Base-by-base conservation (phyloP, 2,329 filamentous ascomycete species). In the Colletotrichum camelliae region DNA sequence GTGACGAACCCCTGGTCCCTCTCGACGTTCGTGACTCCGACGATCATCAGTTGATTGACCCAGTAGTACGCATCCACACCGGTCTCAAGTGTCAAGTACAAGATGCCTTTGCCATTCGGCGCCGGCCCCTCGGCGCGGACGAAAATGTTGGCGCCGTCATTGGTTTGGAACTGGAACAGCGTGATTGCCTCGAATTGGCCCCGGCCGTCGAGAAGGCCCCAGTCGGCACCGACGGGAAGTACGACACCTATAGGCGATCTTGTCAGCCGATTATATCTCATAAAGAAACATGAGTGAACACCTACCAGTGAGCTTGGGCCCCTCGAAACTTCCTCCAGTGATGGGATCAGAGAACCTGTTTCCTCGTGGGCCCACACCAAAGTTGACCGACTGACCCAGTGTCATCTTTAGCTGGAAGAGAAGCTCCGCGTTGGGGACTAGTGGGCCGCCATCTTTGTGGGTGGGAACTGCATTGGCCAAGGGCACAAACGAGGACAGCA, bases 191-290 rank as follows among this genome's bases (percentile, higher is more conserved):
- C 21, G 48, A 74, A 71, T 2, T 60, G 52, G 7, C 67, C 67
- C 7, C 29, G 62, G 27, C 16, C 27, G 5, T 71, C 67, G 13
- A 71, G 16, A 4, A 74, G 60, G 7, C 72, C 72, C 48, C 60
- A 74, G 67, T 74, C 60, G 2, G 58, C 35, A 2, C 67, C 60
- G 2, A 52, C 35, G 7, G 29, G 52, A 27, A 71, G 35, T 1
- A 71, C 58, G 0, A 48, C 35, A 24, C 72, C 60, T 74, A 16
- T 13, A 37, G 9, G 5, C n/a, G 5, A 27, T 7, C 24, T 21
- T 33, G 0, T 55, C 2, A 61, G 58, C 0, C 12, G 10, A 7
- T 21, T 18, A 1, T 7, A 0, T 35, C 2, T 10, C 1, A 0
- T 1, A 7, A 5, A 55, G 3, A 31, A 29, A n/a, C 13, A 12